Percentiles rank a stretch among this genome's conserved stretches.
These are phyloP conservation scores for Aphanomyces stellatus DNA, from an alignment of 352 stramenopile species.

Conservation along the genomic window DNA sequence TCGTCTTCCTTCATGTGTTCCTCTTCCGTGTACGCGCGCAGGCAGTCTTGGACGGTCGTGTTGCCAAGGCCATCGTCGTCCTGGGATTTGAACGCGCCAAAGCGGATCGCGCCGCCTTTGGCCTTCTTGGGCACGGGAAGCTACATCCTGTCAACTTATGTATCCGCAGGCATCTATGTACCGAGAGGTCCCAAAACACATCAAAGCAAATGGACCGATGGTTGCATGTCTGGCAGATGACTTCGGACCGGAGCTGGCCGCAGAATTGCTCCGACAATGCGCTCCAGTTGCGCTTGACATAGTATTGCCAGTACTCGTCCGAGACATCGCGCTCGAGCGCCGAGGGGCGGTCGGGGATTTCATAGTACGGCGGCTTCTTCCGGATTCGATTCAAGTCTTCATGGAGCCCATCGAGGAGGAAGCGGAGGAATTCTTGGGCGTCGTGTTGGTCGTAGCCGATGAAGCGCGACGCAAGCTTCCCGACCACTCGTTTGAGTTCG, in stretches of 20 bases:
- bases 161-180: conserved; percentile 4
- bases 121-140: conserved; percentile 56
- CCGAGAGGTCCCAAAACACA: conserved; percentile 75
- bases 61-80: not conserved
- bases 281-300: conserved; percentile 55
- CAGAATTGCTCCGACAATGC: conserved; percentile 73
- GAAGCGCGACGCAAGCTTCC: conserved; percentile 62
- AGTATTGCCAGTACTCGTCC: conserved; percentile 83
- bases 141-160: not conserved
- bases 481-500: conserved; percentile 66
- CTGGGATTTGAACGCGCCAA: not conserved
- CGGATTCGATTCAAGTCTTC: conserved; percentile 76
- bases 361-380: conserved; percentile 62
- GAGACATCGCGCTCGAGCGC: conserved; percentile 50
- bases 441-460: conserved; percentile 84
- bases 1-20: conserved; percentile 54
- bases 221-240: conserved; percentile 61
- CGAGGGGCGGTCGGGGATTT: conserved; percentile 38
- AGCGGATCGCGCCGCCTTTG: conserved; percentile 32
- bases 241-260: conserved; percentile 68
- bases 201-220: conserved; percentile 75
- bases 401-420: conserved; percentile 78
- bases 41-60: conserved; percentile 44
- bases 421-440: conserved; percentile 86
- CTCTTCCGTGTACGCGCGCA: conserved; percentile 62